A percentile compares a stretch with the other conserved stretches of the same genome.
These are phyloP conservation scores for Hericium rajendrae DNA, from an alignment of 768 basidiomycete genomes.

Conservation along the genomic window DNA sequence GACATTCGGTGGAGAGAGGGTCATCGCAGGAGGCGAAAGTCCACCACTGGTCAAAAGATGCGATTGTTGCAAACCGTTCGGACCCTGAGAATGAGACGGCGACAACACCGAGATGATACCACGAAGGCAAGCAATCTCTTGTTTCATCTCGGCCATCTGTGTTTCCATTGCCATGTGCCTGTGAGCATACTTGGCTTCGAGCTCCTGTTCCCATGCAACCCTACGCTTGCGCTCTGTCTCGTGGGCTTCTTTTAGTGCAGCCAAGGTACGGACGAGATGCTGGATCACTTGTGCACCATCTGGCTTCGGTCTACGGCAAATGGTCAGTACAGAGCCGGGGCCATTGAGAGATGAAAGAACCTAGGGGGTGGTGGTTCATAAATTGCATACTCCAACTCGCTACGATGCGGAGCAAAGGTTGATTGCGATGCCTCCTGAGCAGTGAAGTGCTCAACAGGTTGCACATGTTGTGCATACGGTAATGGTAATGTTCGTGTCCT, in stretches of 20 bases:
- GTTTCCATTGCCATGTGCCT: constrained; percentile 51
- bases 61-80: no score
- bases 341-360: not conserved
- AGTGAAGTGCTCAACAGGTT: not conserved
- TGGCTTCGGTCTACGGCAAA: constrained; percentile 6
- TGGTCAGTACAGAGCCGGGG: not conserved
- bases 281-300: constrained; percentile 37
- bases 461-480: not conserved
- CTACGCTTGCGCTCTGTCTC: constrained; percentile 53
- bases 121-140: constrained; percentile 39
- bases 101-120: constrained; percentile 23
- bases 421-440: constrained; percentile 1
- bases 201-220: constrained; percentile 58
- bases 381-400: constrained; percentile 57
- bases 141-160: constrained; percentile 43
- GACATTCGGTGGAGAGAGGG: no score
- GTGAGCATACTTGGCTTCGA: constrained; percentile 48
- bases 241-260: constrained; percentile 48
- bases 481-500: constrained; percentile 13
- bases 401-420: constrained; percentile 38
- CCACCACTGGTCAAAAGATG: no score
- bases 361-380: constrained; percentile 28
- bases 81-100: not conserved
- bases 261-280: constrained; percentile 49
- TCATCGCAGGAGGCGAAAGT: no score